Conservation (phyloP, 2,329 filamentous ascomycete species). For the Basipetospora chlamydospora region DNA sequence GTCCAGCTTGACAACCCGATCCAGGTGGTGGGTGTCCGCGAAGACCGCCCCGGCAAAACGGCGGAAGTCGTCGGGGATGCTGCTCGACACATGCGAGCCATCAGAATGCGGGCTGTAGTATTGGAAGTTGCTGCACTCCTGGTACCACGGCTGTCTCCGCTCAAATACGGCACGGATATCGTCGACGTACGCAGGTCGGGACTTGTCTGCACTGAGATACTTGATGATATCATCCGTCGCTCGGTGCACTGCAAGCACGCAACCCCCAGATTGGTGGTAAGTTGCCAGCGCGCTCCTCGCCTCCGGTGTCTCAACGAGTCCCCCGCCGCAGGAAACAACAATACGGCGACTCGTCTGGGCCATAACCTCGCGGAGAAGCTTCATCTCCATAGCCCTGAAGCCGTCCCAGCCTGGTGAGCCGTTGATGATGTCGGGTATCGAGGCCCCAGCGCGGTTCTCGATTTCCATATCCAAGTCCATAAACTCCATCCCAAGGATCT, state of each 20-base stretch:
- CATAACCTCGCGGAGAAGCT: conserved; percentile 58
- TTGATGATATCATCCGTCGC: conserved; percentile 79
- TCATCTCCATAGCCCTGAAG: conserved; percentile 68
- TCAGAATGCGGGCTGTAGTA: conserved; percentile 63
- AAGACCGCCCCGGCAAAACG: conserved; percentile 22
- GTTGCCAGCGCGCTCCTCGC: conserved; percentile 61
- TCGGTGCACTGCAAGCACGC: conserved; percentile 75
- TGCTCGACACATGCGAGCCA: conserved; percentile 12
- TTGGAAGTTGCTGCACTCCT: conserved; percentile 84
- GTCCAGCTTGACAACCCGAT: conserved; percentile 32
- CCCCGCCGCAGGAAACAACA: conserved; percentile 87
- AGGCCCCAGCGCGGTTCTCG: conserved; percentile 56
- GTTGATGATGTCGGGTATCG: conserved; percentile 77
- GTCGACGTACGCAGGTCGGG: conserved; percentile 79
- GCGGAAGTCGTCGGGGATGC: conserved; percentile 20
- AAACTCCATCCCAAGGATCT: conserved; percentile 59
- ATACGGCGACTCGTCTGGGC: conserved; percentile 60
- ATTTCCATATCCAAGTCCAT: conserved; percentile 81
- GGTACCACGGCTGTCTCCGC: conserved; percentile 77
- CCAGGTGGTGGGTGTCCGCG: conserved; percentile 24
- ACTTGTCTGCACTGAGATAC: conserved; percentile 79
- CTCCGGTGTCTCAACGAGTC: conserved; percentile 73
- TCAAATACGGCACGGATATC: conserved; percentile 87
- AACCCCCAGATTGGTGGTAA: conserved; percentile 63
- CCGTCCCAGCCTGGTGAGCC: conserved; percentile 64